A percentile compares a stretch with the other conserved stretches of the same genome.
phyloP scores from a whole-genome alignment of 1,284 basidiomycete genomes.

The Xanthoconium separans region DNA sequence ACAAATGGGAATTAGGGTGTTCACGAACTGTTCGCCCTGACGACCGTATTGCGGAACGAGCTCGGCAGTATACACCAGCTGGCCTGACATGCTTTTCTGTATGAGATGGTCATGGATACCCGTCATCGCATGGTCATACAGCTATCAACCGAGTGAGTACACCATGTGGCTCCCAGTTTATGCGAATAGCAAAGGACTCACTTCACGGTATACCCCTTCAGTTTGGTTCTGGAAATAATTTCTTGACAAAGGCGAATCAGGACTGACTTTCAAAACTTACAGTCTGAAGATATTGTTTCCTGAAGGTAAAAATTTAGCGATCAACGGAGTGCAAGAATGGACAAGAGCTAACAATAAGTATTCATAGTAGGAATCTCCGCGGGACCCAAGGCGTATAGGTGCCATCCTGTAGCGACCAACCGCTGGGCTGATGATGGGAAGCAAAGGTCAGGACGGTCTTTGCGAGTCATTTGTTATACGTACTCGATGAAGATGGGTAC shows the following conservation, averaged over 20 bases:
- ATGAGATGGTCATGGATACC: constrained; percentile 81
- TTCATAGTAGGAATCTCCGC: constrained; percentile 96
- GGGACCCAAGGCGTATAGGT: constrained; percentile 86
- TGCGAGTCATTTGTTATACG: constrained; percentile 5
- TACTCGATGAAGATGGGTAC: constrained; percentile 86
- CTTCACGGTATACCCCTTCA: constrained; percentile 78
- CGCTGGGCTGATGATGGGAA: constrained; percentile 45
- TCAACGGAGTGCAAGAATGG: neutral
- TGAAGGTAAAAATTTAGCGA: constrained; percentile 28
- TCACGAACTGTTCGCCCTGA: constrained; percentile 49
- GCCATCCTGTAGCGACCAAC: constrained; percentile 72
- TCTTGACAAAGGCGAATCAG: constrained; percentile 4
- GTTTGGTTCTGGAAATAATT: constrained; percentile 60
- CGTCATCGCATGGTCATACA: constrained; percentile 85
- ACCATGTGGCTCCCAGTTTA: neutral
- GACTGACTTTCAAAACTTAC: constrained; percentile 38
- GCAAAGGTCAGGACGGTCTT: constrained; percentile 10
- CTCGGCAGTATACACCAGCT: constrained; percentile 82
- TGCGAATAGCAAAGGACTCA: constrained; percentile 31
- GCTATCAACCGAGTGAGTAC: constrained; percentile 41
- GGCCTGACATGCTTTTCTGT: constrained; percentile 53
- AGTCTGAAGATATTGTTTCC: constrained; percentile 81
- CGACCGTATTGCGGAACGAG: constrained; percentile 56
- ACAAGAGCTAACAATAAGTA: constrained; percentile 69
- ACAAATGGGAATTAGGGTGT: neutral